These are phyloP conservation scores for Trapa bicornis DNA, from an alignment of 345 rosid species.

Conservation along the genomic window DNA sequence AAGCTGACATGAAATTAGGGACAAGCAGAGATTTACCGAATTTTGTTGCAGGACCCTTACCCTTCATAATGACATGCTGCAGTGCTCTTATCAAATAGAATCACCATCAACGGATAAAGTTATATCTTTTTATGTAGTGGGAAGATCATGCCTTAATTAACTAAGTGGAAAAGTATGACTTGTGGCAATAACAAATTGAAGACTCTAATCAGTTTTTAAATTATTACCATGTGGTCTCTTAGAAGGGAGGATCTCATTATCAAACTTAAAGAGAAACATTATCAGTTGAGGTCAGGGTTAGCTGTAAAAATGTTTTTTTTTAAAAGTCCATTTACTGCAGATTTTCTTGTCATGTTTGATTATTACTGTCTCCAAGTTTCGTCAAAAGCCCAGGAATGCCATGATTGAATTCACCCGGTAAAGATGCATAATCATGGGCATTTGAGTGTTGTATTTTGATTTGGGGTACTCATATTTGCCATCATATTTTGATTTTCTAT, in stretches of 20 bases:
- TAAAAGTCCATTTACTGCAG: background rate
- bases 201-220: background rate
- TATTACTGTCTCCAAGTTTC: background rate
- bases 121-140: background rate
- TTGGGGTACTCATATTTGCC: no score
- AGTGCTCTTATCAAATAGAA: conserved; percentile 24
- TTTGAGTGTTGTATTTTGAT: background rate
- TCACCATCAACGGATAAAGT: conserved; percentile 14
- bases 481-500: background rate
- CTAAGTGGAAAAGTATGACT: background rate
- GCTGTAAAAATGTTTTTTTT: background rate
- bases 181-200: background rate
- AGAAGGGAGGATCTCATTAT: background rate
- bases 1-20: conserved; percentile 13
- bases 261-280: background rate
- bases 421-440: background rate
- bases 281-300: background rate
- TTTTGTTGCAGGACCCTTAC: conserved; percentile 11
- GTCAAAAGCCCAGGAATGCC: background rate
- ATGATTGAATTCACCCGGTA: background rate
- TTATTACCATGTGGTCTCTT: background rate
- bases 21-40: conserved; percentile 15
- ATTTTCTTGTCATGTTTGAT: background rate
- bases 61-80: conserved; percentile 14
- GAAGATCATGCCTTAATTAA: background rate